Percentiles rank a stretch among this genome's conserved stretches.
Conservation (phyloP, 305 asterid genomes). For the Solanum hybrid region DNA sequence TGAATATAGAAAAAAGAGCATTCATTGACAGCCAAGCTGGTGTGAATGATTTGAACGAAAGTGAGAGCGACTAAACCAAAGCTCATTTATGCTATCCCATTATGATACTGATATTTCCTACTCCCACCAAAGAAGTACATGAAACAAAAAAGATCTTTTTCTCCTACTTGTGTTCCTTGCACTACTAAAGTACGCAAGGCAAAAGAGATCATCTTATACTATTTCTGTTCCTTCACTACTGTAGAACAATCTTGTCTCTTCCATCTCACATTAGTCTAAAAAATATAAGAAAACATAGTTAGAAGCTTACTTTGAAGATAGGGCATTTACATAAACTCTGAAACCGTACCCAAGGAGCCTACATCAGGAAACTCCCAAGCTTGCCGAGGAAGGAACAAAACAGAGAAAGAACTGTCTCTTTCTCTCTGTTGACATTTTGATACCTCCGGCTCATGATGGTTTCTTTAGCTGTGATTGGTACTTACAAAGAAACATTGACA, state of each 20-base stretch:
- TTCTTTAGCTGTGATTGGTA: neutral
- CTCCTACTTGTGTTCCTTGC: neutral
- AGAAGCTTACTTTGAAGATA: neutral
- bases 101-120: neutral
- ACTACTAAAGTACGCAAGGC: neutral
- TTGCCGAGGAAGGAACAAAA: neutral
- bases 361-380: neutral
- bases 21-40: neutral
- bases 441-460: neutral
- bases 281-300: neutral
- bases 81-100: neutral
- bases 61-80: neutral
- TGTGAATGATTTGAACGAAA: neutral
- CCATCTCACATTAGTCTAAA: neutral
- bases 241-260: neutral
- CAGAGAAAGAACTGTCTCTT: neutral
- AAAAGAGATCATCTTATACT: neutral
- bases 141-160: neutral
- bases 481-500: neutral
- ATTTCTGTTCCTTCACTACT: neutral
- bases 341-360: neutral
- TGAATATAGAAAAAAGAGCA: neutral
- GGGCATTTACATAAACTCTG: neutral
- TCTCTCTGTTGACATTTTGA: neutral
- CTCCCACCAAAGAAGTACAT: neutral